A percentile compares a stretch with the other conserved stretches of the same genome.
Evolutionary conservation across 1,284 basidiomycete species (phyloP).

Genomic region (Apiotrichum gracile): DNA sequence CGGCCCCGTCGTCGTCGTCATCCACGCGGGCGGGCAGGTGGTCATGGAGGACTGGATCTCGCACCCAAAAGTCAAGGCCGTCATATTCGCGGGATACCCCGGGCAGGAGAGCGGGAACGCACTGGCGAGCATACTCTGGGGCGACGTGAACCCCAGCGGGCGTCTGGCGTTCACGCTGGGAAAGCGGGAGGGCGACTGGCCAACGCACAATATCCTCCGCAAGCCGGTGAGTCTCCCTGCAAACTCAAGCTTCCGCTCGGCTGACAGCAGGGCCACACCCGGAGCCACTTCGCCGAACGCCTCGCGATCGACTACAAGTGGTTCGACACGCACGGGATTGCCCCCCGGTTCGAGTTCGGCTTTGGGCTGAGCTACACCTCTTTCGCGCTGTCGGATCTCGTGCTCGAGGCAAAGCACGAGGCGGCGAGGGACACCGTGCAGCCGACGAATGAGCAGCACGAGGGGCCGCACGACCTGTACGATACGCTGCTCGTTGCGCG

Average conservation of each 20-base stretch:
- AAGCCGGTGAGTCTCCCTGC: conserved; percentile 21
- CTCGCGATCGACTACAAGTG: conserved; percentile 49
- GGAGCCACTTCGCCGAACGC: conserved; percentile 42
- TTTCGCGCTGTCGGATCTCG: conserved; percentile 42
- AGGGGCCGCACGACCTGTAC: conserved; percentile 38
- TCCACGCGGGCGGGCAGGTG: conserved; percentile 55
- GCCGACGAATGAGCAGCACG: conserved; percentile 46
- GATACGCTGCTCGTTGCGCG: conserved; percentile 38
- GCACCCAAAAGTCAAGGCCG: conserved; percentile 55
- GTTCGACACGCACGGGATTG: conserved; percentile 48
- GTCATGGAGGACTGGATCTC: conserved; percentile 44
- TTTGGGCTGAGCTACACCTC: conserved; percentile 49
- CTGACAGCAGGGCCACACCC: conserved; percentile 17
- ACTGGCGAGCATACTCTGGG: conserved; percentile 71
- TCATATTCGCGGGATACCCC: conserved; percentile 74
- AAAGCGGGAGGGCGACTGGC: conserved; percentile 46
- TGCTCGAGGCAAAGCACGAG: conserved; percentile 19
- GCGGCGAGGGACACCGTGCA: conserved; percentile 39
- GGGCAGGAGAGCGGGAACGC: conserved; percentile 57
- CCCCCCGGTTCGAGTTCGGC: conserved; percentile 50
- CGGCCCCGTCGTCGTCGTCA: conserved; percentile 68
- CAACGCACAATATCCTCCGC: conserved; percentile 40
- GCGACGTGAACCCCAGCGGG: conserved; percentile 70
- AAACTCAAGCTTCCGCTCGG: conserved; percentile 1
- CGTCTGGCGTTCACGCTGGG: conserved; percentile 54